These are phyloP conservation scores for Mesostigma viride DNA, from an alignment of 139 green algal genomes.

Conservation along the genomic window DNA sequence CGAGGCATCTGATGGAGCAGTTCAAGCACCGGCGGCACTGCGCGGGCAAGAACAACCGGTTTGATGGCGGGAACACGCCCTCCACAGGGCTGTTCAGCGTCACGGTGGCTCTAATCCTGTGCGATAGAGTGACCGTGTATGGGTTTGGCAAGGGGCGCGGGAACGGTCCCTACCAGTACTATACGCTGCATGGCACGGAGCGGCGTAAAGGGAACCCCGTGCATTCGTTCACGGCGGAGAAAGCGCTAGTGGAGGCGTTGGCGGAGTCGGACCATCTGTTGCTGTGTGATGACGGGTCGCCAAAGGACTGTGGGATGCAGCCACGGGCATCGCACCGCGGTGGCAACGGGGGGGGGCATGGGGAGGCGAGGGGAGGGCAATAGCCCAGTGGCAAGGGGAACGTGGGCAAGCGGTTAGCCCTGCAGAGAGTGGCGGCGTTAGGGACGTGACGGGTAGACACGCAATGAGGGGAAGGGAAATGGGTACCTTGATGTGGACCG, in stretches of 20 bases:
- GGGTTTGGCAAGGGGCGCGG: conserved; percentile 24
- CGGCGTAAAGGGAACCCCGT: conserved; percentile 6
- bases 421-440: too few species aligned
- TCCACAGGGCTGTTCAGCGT: conserved; percentile 7
- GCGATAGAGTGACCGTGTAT: conserved; percentile 13
- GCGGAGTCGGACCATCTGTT: too few species aligned
- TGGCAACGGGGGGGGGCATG: too few species aligned
- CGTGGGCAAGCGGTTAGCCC: too few species aligned
- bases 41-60: neutral
- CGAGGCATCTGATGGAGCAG: neutral
- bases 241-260: neutral
- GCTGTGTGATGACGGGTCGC: too few species aligned
- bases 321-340: too few species aligned
- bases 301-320: too few species aligned
- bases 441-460: too few species aligned
- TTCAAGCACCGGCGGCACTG: neutral
- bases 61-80: conserved; percentile 6
- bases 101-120: conserved; percentile 7
- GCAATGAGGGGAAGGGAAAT: too few species aligned
- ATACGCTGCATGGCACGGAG: conserved; percentile 9
- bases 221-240: conserved; percentile 13
- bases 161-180: conserved; percentile 9
- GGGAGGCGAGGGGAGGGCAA: too few species aligned
- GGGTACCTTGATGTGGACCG: too few species aligned
- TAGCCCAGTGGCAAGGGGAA: too few species aligned